These are phyloP conservation scores for Blastocladiella britannica DNA, from an alignment of 192 early-diverging fungal species.

Conservation along the genomic window DNA sequence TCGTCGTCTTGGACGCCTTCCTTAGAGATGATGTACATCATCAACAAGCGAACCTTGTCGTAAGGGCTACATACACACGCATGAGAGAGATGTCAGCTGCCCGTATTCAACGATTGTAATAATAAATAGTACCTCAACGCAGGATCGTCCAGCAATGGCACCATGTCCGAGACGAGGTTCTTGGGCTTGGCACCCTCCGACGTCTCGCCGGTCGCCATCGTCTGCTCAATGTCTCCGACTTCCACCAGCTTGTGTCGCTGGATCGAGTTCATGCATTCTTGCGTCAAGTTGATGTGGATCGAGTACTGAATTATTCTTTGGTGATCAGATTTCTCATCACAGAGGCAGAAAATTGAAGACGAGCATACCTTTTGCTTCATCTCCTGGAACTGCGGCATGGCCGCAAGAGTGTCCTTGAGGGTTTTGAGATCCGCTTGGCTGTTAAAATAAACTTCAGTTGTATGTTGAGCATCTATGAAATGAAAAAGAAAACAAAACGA, in stretches of 20 bases:
- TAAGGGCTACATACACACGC: slow-evolving; percentile 18
- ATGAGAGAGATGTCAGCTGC: too few relatives aligned
- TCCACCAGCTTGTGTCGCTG: slow-evolving; percentile 39
- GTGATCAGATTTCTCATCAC: neutral
- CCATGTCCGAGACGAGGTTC: slow-evolving; percentile 52
- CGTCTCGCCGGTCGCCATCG: slow-evolving; percentile 60
- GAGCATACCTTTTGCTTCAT: slow-evolving; percentile 33
- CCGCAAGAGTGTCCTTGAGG: slow-evolving; percentile 66
- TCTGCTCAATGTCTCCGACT: slow-evolving; percentile 57
- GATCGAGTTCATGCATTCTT: slow-evolving; percentile 60
- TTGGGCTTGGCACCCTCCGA: slow-evolving; percentile 41
- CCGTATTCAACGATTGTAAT: too few relatives aligned
- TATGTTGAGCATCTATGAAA: too few relatives aligned
- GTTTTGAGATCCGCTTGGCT: too few relatives aligned
- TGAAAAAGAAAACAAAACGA: too few relatives aligned
- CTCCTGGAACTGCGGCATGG: slow-evolving; percentile 70
- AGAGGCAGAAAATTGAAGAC: neutral
- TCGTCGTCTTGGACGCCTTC: slow-evolving; percentile 56
- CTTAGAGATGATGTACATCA: slow-evolving; percentile 60
- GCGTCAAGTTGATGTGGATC: slow-evolving; percentile 64
- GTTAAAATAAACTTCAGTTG: too few relatives aligned
- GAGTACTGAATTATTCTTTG: slow-evolving; percentile 30
- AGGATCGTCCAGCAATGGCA: slow-evolving; percentile 50
- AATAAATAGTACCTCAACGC: slow-evolving; percentile 33
- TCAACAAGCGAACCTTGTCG: slow-evolving; percentile 58